Evolutionary conservation across 2,329 filamentous ascomycete species (phyloP).

Genomic region (Tolypocladium sp.): DNA sequence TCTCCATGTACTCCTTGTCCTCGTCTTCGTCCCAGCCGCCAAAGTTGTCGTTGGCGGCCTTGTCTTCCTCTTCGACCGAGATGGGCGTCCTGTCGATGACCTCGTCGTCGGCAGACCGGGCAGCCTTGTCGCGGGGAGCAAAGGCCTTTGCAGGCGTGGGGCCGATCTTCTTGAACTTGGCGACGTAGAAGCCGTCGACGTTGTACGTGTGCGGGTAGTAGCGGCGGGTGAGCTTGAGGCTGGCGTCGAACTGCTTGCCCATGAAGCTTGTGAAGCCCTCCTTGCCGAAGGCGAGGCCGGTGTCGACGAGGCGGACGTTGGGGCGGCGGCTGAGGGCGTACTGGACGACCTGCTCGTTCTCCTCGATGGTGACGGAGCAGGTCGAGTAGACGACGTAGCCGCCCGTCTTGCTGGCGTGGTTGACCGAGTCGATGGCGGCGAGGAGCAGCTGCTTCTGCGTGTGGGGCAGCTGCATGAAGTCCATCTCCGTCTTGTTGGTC

Average conservation of each 20-base stretch:
- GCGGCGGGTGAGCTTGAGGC: slow-evolving; percentile 70
- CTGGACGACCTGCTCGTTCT: slow-evolving; percentile 83
- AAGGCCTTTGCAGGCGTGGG: slow-evolving; percentile 53
- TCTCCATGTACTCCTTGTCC: slow-evolving; percentile 62
- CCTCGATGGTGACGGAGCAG: slow-evolving; percentile 88
- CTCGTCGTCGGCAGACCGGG: slow-evolving; percentile 25
- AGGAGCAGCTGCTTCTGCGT: slow-evolving; percentile 91
- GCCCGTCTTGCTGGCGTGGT: slow-evolving; percentile 84
- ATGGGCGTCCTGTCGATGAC: slow-evolving; percentile 64
- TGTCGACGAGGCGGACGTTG: slow-evolving; percentile 89
- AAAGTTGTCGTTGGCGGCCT: slow-evolving; percentile 45
- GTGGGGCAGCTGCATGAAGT: slow-evolving; percentile 90
- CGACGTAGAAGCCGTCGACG: slow-evolving; percentile 96
- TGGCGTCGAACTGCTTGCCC: slow-evolving; percentile 84
- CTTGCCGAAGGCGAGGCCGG: slow-evolving; percentile 80
- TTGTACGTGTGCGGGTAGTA: slow-evolving; percentile 92
- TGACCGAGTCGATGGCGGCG: slow-evolving; percentile 87
- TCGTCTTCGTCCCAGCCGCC: slow-evolving; percentile 67
- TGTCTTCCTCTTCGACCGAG: slow-evolving; percentile 33
- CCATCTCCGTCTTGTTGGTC: slow-evolving; percentile 93
- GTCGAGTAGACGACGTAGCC: slow-evolving; percentile 97
- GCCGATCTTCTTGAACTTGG: slow-evolving; percentile 90
- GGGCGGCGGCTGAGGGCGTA: slow-evolving; percentile 87
- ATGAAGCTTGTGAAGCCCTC: slow-evolving; percentile 87
- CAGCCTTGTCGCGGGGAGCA: slow-evolving; percentile 21